Percentiles rank a stretch among this genome's conserved stretches.
phyloP scores from a whole-genome alignment of 176 grass and related monocot species.

The maize (Zea mays) region DNA sequence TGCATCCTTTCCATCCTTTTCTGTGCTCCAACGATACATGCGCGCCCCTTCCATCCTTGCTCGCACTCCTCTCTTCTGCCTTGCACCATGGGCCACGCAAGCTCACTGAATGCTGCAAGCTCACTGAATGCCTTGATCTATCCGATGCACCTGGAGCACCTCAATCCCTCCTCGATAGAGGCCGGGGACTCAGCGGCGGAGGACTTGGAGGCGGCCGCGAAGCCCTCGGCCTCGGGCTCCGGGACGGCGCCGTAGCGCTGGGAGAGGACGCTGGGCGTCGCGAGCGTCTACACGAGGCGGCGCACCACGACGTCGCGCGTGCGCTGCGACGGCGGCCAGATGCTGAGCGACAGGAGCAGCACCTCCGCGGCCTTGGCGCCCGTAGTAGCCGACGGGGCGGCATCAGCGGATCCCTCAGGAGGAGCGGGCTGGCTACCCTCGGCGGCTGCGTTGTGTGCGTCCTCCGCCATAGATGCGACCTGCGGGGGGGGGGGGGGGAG shows the following conservation, averaged over 20 bases:
- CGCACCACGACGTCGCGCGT: slow-evolving; percentile 85
- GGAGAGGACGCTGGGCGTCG: slow-evolving; percentile 61
- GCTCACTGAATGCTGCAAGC: too few species aligned
- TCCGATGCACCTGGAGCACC: slow-evolving; percentile 43
- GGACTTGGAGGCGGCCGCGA: slow-evolving; percentile 51
- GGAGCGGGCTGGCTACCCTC: slow-evolving; percentile 23
- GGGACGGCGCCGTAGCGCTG: slow-evolving; percentile 69
- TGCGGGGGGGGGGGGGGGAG: neutral
- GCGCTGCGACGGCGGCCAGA: slow-evolving; percentile 93
- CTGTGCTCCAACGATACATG: too few species aligned
- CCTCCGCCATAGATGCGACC: slow-evolving; percentile 58
- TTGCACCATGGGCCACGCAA: too few species aligned
- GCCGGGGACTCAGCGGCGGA: slow-evolving; percentile 22
- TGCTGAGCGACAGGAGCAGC: slow-evolving; percentile 55
- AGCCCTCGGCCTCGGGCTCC: slow-evolving; percentile 63
- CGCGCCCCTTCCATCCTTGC: too few species aligned
- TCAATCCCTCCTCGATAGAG: slow-evolving; percentile 75
- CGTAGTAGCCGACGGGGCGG: neutral
- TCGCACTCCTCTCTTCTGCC: too few species aligned
- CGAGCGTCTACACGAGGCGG: slow-evolving; percentile 75
- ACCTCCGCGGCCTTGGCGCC: slow-evolving; percentile 25
- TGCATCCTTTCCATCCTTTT: too few species aligned
- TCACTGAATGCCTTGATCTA: too few species aligned
- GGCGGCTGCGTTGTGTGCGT: slow-evolving; percentile 34
- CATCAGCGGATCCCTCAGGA: neutral